Percentiles rank a stretch among this genome's conserved stretches.
Evolutionary conservation across 1,139 yeast genomes (phyloP).

Genomic region (Kluyveromyces marxianus): DNA sequence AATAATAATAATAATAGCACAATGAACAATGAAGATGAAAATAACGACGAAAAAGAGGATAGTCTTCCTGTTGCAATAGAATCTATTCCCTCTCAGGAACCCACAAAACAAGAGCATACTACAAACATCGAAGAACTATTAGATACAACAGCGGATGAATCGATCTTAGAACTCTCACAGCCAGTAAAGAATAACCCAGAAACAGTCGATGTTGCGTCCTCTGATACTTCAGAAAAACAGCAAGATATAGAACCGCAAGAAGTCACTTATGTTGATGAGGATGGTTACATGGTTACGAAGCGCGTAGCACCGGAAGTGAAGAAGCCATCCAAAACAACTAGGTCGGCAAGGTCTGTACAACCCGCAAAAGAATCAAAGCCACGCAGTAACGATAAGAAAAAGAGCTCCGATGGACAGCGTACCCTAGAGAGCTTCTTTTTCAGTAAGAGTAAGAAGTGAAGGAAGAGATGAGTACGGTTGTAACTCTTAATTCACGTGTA

Average conservation of each 20-base stretch:
- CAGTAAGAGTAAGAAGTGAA: constrained; percentile 13
- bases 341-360: constrained; percentile 5
- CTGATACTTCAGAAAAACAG: not conserved
- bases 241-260: constrained; percentile 6
- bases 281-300: constrained; percentile 29
- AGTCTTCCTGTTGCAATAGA: not conserved
- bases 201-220: not conserved
- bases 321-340: constrained; percentile 8
- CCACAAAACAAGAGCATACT: constrained; percentile 1
- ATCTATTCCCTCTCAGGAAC: not conserved
- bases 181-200: not conserved
- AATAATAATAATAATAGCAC: not conserved
- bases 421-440: constrained; percentile 28
- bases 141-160: constrained; percentile 30
- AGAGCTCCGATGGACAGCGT: constrained; percentile 17
- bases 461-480: no score
- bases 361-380: constrained; percentile 7
- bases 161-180: constrained; percentile 17
- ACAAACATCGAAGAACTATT: constrained; percentile 24
- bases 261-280: constrained; percentile 23
- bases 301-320: constrained; percentile 8
- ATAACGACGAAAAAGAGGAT: not conserved
- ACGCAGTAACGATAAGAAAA: constrained; percentile 11
- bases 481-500: no score
- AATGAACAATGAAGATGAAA: not conserved